Conservation (phyloP, 2,329 filamentous ascomycete genomes). For the Fonsecaea multimorphosa region DNA sequence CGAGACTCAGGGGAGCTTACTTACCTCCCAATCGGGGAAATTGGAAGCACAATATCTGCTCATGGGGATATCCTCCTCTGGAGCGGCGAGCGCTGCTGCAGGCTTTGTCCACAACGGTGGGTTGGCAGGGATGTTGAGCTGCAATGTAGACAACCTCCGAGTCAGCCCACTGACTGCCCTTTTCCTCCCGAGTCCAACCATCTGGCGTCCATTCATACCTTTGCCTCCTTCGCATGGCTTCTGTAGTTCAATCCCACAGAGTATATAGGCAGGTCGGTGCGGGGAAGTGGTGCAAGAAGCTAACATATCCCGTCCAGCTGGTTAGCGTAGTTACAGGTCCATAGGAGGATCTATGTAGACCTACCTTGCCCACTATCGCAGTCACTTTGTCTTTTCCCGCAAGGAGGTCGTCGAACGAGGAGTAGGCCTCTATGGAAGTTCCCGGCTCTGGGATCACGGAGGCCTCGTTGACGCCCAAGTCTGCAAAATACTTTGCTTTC, state of each 20-base stretch:
- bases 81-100: conserved; percentile 43
- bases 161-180: background rate
- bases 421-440: conserved; percentile 3
- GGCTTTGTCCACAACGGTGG: conserved; percentile 46
- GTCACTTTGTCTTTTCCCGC: background rate
- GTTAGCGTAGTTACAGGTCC: background rate
- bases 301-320: background rate
- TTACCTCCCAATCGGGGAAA: conserved; percentile 20
- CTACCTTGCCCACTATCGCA: background rate
- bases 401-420: conserved; percentile 4
- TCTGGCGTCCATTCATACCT: background rate
- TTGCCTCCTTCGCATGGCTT: conserved; percentile 23
- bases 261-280: conserved; percentile 3
- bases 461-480: background rate
- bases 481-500: conserved; percentile 3
- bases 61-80: conserved; percentile 40
- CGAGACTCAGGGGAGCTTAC: background rate
- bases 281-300: conserved; percentile 2
- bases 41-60: conserved; percentile 15
- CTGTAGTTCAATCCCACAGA: conserved; percentile 24
- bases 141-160: background rate
- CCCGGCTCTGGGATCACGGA: background rate
- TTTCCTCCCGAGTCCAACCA: too few species aligned
- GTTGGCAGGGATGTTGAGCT: conserved; percentile 17
- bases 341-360: background rate